Percentiles rank a stretch among this genome's conserved stretches.
These are phyloP conservation scores for Colletotrichum kahawae DNA, from an alignment of 2,329 filamentous ascomycete species.

Conservation along the genomic window DNA sequence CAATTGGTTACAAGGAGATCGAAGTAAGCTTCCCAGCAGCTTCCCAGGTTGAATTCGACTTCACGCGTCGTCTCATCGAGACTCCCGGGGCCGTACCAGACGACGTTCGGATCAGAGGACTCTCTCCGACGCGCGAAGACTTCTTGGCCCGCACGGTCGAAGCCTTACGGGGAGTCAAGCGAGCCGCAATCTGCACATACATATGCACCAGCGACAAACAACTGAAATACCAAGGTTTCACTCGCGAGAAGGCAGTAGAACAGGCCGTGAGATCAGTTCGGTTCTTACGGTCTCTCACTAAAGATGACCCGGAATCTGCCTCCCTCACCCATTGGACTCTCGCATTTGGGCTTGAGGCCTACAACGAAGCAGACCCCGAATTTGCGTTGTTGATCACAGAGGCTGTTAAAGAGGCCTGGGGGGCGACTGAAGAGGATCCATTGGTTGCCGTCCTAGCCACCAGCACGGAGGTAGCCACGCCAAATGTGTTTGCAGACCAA, in stretches of 20 bases:
- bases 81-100: neutral
- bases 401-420: constrained; percentile 4
- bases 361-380: neutral
- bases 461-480: neutral
- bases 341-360: neutral
- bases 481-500: constrained; percentile 3
- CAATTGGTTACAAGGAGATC: neutral
- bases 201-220: constrained; percentile 8
- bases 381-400: neutral
- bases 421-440: neutral
- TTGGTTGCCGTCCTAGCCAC: neutral
- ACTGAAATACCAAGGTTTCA: neutral
- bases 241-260: neutral
- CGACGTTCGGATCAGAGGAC: neutral
- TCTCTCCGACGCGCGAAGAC: neutral
- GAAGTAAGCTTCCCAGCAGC: constrained; percentile 1
- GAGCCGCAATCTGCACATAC: neutral
- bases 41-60: neutral
- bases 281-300: neutral
- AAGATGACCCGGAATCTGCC: neutral
- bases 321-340: neutral
- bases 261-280: neutral
- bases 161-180: neutral
- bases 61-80: neutral
- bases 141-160: constrained; percentile 2